Percentiles rank a stretch among this genome's conserved stretches.
Conservation (phyloP, 2,329 filamentous ascomycete genomes). For the Colletotrichum sp. region DNA sequence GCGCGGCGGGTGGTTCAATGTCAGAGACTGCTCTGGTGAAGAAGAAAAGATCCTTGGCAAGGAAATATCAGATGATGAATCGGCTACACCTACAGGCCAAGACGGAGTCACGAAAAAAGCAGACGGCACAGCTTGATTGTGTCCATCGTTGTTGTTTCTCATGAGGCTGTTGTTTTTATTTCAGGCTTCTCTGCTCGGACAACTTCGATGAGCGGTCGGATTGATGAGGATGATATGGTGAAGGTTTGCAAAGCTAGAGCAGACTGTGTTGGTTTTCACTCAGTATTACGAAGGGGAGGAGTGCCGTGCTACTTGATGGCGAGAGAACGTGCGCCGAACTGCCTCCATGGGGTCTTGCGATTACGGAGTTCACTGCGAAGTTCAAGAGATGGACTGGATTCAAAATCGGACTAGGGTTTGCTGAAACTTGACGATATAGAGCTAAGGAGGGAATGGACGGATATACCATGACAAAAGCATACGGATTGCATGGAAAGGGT, state of each 20-base stretch:
- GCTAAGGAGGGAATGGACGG: neutral
- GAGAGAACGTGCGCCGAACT: neutral
- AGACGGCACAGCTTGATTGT: neutral
- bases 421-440: constrained; percentile 4
- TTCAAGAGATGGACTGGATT: neutral
- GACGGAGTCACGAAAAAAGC: neutral
- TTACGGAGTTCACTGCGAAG: neutral
- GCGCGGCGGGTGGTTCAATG: constrained; percentile 79
- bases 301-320: neutral
- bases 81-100: neutral
- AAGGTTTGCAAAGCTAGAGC: neutral
- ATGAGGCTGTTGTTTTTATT: neutral
- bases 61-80: neutral
- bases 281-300: neutral
- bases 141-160: neutral
- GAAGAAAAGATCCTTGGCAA: neutral
- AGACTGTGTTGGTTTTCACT: neutral
- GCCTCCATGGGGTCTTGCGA: neutral
- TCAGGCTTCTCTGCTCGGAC: neutral
- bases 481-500: constrained; percentile 16
- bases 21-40: constrained; percentile 15
- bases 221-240: neutral
- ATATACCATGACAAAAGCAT: constrained; percentile 14
- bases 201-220: neutral
- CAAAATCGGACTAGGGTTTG: neutral